Conservation (phyloP, 2,329 filamentous ascomycete species). For the Cercospora canescens region DNA sequence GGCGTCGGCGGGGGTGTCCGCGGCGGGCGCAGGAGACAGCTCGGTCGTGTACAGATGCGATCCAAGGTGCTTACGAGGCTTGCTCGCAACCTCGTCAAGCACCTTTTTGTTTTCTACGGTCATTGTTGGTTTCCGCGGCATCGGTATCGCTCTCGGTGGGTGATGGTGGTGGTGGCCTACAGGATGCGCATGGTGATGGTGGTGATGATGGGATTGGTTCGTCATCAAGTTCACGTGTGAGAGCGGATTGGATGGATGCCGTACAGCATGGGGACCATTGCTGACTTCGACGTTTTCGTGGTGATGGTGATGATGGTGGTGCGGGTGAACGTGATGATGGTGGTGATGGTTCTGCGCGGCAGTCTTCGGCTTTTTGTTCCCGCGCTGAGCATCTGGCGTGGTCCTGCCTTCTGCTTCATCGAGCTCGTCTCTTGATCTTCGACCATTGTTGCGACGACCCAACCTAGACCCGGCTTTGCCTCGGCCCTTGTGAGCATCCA, state of each 20-base stretch:
- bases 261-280: slow-evolving; percentile 26
- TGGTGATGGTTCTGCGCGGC: slow-evolving; percentile 53
- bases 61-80: slow-evolving; percentile 78
- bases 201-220: slow-evolving; percentile 28
- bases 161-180: slow-evolving; percentile 41
- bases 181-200: slow-evolving; percentile 40
- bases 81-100: slow-evolving; percentile 67
- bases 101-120: slow-evolving; percentile 69
- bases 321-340: slow-evolving; percentile 56
- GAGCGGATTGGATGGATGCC: slow-evolving; percentile 34
- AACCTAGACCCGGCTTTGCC: slow-evolving; percentile 42
- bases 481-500: slow-evolving; percentile 36
- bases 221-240: slow-evolving; percentile 31
- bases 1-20: slow-evolving; percentile 44
- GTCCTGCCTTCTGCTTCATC: slow-evolving; percentile 52
- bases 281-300: slow-evolving; percentile 12
- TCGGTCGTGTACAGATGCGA: slow-evolving; percentile 77
- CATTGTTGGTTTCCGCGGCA: slow-evolving; percentile 62
- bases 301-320: slow-evolving; percentile 41
- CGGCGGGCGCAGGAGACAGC: slow-evolving; percentile 49
- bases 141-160: slow-evolving; percentile 33
- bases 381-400: slow-evolving; percentile 52
- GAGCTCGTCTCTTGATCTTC: slow-evolving; percentile 78
- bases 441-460: slow-evolving; percentile 53
- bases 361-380: slow-evolving; percentile 62